These are phyloP conservation scores for Cotoneaster glaucophyllus DNA, from an alignment of 306 rosid species.

Conservation along the genomic window DNA sequence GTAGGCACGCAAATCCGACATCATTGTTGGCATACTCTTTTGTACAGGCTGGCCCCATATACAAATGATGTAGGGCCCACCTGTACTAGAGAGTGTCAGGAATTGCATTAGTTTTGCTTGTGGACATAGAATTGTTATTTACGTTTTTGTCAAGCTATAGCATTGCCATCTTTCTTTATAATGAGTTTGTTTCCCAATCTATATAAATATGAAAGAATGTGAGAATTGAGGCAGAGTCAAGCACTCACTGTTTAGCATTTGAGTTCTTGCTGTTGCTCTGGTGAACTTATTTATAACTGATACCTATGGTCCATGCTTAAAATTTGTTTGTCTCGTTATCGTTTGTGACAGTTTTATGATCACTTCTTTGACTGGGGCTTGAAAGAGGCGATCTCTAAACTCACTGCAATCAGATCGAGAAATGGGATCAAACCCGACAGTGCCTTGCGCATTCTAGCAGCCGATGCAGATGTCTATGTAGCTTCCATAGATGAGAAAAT, in stretches of 20 bases:
- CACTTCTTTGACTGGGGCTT: constrained; percentile 63
- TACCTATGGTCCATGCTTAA: neutral
- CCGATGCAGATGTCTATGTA: constrained; percentile 47
- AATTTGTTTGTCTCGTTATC: neutral
- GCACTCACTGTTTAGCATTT: neutral
- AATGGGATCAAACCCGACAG: constrained; percentile 43
- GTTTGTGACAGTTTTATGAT: constrained; percentile 48
- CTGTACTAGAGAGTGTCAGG: no score
- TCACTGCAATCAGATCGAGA: constrained; percentile 35
- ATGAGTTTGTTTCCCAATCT: neutral
- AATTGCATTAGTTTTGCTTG: no score
- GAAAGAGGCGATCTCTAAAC: constrained; percentile 46
- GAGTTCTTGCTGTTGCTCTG: neutral
- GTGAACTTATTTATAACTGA: neutral
- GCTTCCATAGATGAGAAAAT: constrained; percentile 49
- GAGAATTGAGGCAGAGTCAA: neutral
- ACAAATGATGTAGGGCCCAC: no score
- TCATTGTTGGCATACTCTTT: no score
- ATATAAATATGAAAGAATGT: neutral
- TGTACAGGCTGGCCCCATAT: no score
- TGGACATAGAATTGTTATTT: no score
- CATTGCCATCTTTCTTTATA: neutral
- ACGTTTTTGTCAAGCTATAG: neutral
- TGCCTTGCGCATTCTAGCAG: constrained; percentile 38
- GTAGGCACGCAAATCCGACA: no score